These are phyloP conservation scores for Protomyces pachydermus DNA, from an alignment of 1,139 yeast species.

Conservation along the genomic window DNA sequence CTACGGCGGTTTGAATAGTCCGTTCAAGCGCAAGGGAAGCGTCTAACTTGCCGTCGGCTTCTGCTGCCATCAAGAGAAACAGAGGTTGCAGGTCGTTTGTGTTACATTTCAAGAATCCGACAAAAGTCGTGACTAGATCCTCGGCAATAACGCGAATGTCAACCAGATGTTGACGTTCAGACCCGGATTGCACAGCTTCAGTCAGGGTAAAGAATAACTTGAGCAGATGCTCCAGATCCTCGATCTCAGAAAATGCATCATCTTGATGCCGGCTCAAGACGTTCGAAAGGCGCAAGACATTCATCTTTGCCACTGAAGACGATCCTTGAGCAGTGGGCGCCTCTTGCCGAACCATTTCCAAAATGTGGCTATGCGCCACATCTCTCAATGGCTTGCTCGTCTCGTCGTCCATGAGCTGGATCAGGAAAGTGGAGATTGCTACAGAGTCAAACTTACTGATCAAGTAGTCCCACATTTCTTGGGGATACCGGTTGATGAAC, in stretches of 20 bases:
- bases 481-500: constrained; percentile 76
- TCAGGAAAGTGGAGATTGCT: constrained; percentile 58
- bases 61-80: background rate
- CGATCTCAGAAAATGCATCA: background rate
- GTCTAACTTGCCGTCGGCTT: background rate
- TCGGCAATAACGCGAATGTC: background rate
- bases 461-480: constrained; percentile 68
- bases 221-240: background rate
- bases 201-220: background rate
- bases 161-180: background rate
- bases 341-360: background rate
- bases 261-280: background rate
- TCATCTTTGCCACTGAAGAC: background rate
- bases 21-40: background rate
- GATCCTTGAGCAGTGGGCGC: background rate
- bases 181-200: background rate
- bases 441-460: constrained; percentile 62
- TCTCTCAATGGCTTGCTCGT: constrained; percentile 27
- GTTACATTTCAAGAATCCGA: background rate
- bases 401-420: constrained; percentile 31
- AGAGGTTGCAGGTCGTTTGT: background rate
- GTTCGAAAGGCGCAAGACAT: background rate
- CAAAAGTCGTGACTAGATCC: background rate
- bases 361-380: background rate
- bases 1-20: background rate